Base-by-base conservation (phyloP, 202 grass and related monocot species). In the Schoenoplectus tabernaemontani region DNA sequence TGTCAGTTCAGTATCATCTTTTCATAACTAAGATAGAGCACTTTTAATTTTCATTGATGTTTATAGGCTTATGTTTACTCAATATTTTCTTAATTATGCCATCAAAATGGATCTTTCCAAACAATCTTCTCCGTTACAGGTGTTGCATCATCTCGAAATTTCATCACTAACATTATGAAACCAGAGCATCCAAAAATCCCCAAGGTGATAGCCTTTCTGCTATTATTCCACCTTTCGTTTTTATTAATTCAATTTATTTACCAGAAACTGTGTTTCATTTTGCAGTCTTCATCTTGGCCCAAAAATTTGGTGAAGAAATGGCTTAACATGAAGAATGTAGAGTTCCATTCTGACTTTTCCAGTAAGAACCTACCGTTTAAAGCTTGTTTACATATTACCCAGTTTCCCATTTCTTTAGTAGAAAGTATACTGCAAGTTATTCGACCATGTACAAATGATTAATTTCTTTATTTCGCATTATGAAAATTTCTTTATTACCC, bases 221-320 rank as follows among this genome's bases (percentile, higher is more conserved):
- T n/a, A n/a, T n/a, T n/a, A 42, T 75, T 61, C 6, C 10, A 67
- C 46, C 20, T 46, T 82, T 34, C 9, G 42, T 9, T 22, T 39
- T 64, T 51, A 16, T 50, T 64, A 34, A 17, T 36, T 48, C 10
- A 41, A 2, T 53, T 51, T 53, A 28, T 56, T 78, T 24, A 34
- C 11, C 32, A 22, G 43, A n/a, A n/a, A 13, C n/a, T 33, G 8
- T 68, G 7, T 51, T 12, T 67, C 32, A 6, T 84, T 30, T 83
- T 47, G 9, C 46, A 97, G 94, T 90, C 94, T 0, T 84, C 89
- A 16, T 92, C 91, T 2, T 97, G 94, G 94, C 89, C 94, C 17
- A 92, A 86, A 70, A 80, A 85, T 34, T 82, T 86, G 73, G 48
- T 97, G 61, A 83, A 84, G 80, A 97, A 83, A 89, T 97, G 91